A percentile compares a stretch with the other conserved stretches of the same genome.
Conservation (phyloP, 306 rosid species). For the Oemleria cerasiformis region DNA sequence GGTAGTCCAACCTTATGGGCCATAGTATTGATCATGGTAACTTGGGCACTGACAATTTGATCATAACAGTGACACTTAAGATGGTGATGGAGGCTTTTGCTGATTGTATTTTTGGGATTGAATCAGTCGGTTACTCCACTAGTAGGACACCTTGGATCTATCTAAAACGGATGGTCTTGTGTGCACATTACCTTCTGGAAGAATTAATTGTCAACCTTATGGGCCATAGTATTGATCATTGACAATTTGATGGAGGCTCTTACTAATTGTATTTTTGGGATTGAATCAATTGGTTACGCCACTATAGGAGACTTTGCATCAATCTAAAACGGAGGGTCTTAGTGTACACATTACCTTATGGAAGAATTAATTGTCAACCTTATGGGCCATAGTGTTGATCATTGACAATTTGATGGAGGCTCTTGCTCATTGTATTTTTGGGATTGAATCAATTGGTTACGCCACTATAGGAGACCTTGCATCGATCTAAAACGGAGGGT, state of each 20-base stretch:
- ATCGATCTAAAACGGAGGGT: background rate
- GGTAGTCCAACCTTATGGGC: background rate
- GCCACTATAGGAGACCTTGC: background rate
- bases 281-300: background rate
- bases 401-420: background rate
- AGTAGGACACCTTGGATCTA: background rate
- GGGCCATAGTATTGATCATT: background rate
- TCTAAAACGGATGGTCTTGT: background rate
- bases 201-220: background rate
- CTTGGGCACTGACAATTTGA: background rate
- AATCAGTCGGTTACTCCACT: background rate
- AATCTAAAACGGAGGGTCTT: background rate
- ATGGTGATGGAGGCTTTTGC: background rate
- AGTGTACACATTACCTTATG: background rate
- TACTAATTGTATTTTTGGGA: too few relatives aligned
- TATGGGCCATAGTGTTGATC: background rate
- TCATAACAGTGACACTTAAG: background rate
- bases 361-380: background rate
- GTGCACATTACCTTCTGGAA: background rate
- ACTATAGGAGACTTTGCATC: background rate
- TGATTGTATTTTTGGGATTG: background rate
- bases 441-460: background rate
- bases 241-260: background rate
- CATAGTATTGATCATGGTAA: background rate
- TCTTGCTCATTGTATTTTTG: too few relatives aligned